A percentile compares a stretch with the other conserved stretches of the same genome.
Conservation (phyloP, 352 stramenopile genomes). For the Phytopythium montanum region DNA sequence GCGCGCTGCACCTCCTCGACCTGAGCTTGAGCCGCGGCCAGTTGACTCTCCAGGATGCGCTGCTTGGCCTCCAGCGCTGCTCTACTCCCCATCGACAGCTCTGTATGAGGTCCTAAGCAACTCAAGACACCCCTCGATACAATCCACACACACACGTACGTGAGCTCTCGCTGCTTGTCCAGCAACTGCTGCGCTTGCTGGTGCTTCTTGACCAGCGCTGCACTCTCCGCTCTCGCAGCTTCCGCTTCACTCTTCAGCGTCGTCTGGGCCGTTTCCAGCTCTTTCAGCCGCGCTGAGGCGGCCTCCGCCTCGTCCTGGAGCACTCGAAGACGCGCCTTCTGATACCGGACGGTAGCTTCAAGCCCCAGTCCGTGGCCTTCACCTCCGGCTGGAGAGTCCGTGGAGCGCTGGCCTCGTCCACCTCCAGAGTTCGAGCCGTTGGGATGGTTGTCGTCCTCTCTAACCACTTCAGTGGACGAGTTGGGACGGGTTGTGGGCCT, state of each 20-base stretch:
- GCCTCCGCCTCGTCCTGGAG: constrained; percentile 65
- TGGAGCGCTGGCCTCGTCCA: neutral
- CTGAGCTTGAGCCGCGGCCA: constrained; percentile 39
- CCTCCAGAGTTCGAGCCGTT: neutral
- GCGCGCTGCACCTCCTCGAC: constrained; percentile 49
- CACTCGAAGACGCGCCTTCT: constrained; percentile 68
- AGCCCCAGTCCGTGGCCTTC: constrained; percentile 37
- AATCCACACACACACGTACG: constrained; percentile 22
- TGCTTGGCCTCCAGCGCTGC: constrained; percentile 68
- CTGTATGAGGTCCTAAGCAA: too few relatives aligned
- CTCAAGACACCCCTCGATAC: too few relatives aligned
- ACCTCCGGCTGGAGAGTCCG: neutral
- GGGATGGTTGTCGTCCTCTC: neutral
- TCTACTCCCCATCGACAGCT: constrained; percentile 20
- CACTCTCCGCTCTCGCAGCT: constrained; percentile 42
- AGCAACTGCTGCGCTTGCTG: constrained; percentile 67
- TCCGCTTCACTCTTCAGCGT: constrained; percentile 40
- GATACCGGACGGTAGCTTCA: constrained; percentile 64
- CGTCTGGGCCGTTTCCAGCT: constrained; percentile 37
- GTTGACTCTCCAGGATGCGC: constrained; percentile 62
- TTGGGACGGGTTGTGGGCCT: neutral
- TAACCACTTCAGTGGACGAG: neutral
- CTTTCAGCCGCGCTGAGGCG: constrained; percentile 28
- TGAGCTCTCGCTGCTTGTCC: constrained; percentile 75
- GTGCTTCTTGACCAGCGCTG: constrained; percentile 44